These are phyloP conservation scores for Amanita fuliginea DNA, from an alignment of 768 basidiomycete species.

Conservation along the genomic window DNA sequence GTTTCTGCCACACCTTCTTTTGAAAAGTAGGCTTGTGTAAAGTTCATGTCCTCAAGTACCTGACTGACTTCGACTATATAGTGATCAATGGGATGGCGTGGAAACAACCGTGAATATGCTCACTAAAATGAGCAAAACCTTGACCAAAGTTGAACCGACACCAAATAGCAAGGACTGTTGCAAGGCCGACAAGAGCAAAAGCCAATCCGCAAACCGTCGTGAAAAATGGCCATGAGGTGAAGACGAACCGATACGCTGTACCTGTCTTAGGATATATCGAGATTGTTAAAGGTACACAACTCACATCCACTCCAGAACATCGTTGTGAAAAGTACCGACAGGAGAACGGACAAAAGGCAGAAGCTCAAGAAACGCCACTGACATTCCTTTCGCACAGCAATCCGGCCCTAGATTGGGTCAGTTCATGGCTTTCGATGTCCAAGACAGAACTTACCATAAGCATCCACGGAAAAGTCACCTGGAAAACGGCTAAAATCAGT, in stretches of 20 bases:
- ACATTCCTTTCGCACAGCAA: slow-evolving; percentile 34
- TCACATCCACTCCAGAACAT: slow-evolving; percentile 33
- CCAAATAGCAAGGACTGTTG: slow-evolving; percentile 31
- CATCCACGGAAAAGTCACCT: slow-evolving; percentile 39
- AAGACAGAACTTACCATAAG: slow-evolving; percentile 21
- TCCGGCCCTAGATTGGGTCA: slow-evolving; percentile 31
- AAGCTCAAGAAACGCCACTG: slow-evolving; percentile 28
- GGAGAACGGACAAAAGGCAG: slow-evolving; percentile 22
- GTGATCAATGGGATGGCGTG: neutral
- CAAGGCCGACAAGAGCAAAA: slow-evolving; percentile 28
- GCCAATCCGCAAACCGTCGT: slow-evolving; percentile 32
- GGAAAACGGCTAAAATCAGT: neutral
- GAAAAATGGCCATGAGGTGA: slow-evolving; percentile 36
- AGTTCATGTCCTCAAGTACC: slow-evolving; percentile 30
- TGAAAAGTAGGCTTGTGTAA: slow-evolving; percentile 30
- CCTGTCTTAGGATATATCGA: neutral
- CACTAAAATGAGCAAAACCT: slow-evolving; percentile 42
- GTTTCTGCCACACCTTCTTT: slow-evolving; percentile 15
- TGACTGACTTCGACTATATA: slow-evolving; percentile 26
- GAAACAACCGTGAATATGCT: slow-evolving; percentile 10
- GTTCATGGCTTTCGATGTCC: neutral
- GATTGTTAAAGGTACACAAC: slow-evolving; percentile 10
- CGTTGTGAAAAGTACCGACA: slow-evolving; percentile 26
- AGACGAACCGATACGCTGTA: slow-evolving; percentile 31
- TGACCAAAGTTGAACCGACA: slow-evolving; percentile 45